These are phyloP conservation scores for Trypanosoma caninum DNA, from an alignment of 208 protist species.

Conservation along the genomic window DNA sequence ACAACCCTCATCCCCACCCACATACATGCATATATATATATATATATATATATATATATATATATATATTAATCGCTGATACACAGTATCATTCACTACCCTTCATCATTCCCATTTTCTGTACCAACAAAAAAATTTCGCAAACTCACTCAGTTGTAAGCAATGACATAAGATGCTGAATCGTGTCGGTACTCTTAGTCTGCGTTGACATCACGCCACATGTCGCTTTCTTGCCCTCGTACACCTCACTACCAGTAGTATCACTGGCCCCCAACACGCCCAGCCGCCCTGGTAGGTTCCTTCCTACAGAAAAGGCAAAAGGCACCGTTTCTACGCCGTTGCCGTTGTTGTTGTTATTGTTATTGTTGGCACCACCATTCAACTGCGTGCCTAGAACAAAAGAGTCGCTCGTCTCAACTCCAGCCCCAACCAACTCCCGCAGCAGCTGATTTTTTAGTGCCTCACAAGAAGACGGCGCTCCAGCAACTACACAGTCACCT, in stretches of 20 bases:
- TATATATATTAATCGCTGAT: neutral
- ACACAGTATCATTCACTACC: neutral
- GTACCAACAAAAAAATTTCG: neutral
- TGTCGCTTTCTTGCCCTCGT: neutral
- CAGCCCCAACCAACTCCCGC: constrained; percentile 17
- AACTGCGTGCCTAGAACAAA: neutral
- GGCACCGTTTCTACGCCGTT: neutral
- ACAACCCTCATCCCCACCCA: neutral
- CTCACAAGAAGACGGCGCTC: constrained; percentile 6
- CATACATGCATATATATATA: neutral
- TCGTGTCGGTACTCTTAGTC: constrained; percentile 4
- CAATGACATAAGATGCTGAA: constrained; percentile 39
- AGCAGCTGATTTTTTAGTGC: constrained; percentile 20
- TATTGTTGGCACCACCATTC: neutral
- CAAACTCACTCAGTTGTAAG: constrained; percentile 28
- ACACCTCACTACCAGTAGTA: neutral
- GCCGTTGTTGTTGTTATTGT: neutral
- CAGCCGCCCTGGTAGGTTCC: neutral
- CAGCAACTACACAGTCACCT: constrained; percentile 1
- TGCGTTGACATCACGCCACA: neutral
- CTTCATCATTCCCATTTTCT: neutral
- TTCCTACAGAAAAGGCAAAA: neutral
- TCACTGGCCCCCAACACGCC: constrained; percentile 4
- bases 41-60: constrained; percentile 2
- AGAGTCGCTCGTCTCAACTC: neutral